Conservation (phyloP, 169 alveolate genomes). For the Plasmodium sp. region DNA sequence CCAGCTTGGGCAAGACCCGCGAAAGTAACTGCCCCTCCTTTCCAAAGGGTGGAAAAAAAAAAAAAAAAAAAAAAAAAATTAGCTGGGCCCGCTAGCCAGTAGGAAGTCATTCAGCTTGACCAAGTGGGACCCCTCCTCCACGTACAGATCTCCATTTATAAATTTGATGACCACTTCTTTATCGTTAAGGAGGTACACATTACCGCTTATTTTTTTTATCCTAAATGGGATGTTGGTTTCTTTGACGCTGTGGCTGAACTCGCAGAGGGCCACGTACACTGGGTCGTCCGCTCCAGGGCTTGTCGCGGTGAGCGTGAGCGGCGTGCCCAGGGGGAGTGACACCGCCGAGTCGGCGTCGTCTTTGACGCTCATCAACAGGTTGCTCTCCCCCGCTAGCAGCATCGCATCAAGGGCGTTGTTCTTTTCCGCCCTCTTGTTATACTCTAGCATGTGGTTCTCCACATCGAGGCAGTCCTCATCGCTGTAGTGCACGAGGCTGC, state of each 20-base stretch:
- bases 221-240: constrained; percentile 16
- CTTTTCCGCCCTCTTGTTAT: constrained; percentile 21
- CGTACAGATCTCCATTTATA: constrained; percentile 56
- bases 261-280: constrained; percentile 24
- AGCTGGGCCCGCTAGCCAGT: background rate
- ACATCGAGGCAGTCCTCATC: background rate
- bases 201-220: constrained; percentile 16
- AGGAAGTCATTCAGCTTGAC: constrained; percentile 39
- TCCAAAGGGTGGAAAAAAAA: background rate
- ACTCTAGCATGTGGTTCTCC: background rate
- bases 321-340: background rate
- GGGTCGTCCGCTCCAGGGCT: constrained; percentile 7
- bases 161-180: constrained; percentile 32
- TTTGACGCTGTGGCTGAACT: constrained; percentile 5
- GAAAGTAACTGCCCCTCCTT: background rate
- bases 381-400: background rate
- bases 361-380: background rate
- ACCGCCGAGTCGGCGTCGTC: background rate
- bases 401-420: background rate
- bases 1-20: background rate
- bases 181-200: constrained; percentile 25
- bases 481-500: background rate
- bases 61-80: background rate
- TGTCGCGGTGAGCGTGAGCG: background rate
- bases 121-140: constrained; percentile 17